phyloP scores from a whole-genome alignment of 805 yeast species.

The Lipomyces orientalis region DNA sequence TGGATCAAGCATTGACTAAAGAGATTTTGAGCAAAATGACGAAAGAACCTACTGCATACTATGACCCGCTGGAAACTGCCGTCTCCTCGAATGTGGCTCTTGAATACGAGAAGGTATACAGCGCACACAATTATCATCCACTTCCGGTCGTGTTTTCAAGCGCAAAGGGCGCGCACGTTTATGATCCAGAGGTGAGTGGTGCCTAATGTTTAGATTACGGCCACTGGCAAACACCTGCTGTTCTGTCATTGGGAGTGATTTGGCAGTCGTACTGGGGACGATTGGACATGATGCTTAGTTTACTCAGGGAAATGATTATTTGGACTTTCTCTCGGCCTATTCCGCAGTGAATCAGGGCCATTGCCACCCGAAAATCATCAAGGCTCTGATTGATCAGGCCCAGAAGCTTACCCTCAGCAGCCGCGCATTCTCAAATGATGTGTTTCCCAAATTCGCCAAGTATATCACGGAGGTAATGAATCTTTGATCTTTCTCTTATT shows the following conservation, averaged over 20 bases:
- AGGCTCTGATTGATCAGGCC: conserved; percentile 87
- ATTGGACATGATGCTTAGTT: background rate
- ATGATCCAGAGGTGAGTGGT: conserved; percentile 79
- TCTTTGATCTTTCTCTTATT: background rate
- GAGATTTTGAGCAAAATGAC: background rate
- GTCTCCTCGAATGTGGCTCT: conserved; percentile 29
- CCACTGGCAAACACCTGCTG: background rate
- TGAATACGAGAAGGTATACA: conserved; percentile 67
- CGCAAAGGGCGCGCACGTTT: conserved; percentile 89
- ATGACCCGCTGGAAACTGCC: background rate
- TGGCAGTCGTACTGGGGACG: background rate
- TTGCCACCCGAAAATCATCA: conserved; percentile 90
- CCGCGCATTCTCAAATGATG: conserved; percentile 89
- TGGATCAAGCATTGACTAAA: background rate
- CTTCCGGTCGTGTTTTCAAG: conserved; percentile 89
- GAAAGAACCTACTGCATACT: background rate
- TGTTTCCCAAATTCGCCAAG: conserved; percentile 84
- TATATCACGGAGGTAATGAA: conserved; percentile 67
- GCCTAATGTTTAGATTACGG: background rate
- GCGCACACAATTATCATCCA: conserved; percentile 98
- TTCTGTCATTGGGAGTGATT: background rate
- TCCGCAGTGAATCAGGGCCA: conserved; percentile 99
- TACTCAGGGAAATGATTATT: conserved; percentile 74
- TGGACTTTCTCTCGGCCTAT: conserved; percentile 92
- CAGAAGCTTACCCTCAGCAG: conserved; percentile 82